Evolutionary conservation across 1,284 basidiomycete genomes (phyloP), one percentile per base, ranked within the genome.

Genomic region (Ganoderma resinaceum): DNA sequence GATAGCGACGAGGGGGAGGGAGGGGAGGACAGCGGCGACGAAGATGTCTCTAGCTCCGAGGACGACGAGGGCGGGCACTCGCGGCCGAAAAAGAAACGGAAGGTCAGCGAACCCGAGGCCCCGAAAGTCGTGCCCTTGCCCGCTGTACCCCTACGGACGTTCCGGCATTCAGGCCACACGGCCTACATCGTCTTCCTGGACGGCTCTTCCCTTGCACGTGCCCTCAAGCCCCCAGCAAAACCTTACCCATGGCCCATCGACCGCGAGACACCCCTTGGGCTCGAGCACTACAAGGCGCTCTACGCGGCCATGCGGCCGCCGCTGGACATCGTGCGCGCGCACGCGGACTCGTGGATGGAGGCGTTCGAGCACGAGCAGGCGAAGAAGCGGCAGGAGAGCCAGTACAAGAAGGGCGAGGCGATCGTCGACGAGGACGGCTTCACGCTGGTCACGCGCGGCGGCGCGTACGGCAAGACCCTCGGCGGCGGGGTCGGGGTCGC

Each of bases 351-450:
- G 0, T 88, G 86, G 49, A 91, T 96, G 80, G 89, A 87, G 46
- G 81, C 88, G 12, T 95, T 89, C 82, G 95, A 96, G 77, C 89
- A 89, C 78, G 87, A 93, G 73, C 82, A 83, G 60, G 85, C 87
- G 53, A 89, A 89, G 79, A 81, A 82, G 69, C 89, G 87, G 76
- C 91, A 89, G 70, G 86, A 89, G 73, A 87, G 88, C 58, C 84
- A 88, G 75, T 93, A 93, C 76, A 84, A 80, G 70, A 94, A 92
- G 78, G 92, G 93, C 37, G 92, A 94, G 76, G 92, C 93, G 14
- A 86, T 96, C 66, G 93, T 96, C 60, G 95, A 97, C 79, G 94
- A 94, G 71, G 95, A 97, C 73, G 95, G 95, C 0, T 97, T 97
- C 79, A 96, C 95, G 14, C 87, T 97, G 12, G 95, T 97, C 37